Evolutionary conservation across 352 stramenopile species (phyloP).

Genomic region (Phytopythium sindhum): DNA sequence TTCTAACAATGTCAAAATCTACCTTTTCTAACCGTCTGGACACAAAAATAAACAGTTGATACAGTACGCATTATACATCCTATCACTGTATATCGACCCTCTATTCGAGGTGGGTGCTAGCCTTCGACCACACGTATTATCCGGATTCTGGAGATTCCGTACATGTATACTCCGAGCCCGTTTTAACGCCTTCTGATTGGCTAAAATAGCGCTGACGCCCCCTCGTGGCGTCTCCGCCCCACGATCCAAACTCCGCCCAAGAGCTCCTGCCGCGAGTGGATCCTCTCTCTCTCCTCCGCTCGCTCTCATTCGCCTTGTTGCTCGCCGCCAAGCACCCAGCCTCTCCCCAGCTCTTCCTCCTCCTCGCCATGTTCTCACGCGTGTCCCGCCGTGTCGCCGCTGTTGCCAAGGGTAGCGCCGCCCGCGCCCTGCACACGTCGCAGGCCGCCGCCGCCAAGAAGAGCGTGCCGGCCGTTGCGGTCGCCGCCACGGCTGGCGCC

Average conservation of each 20-base stretch:
- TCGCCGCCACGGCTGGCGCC: slow-evolving; percentile 35
- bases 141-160: too few relatives aligned
- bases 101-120: too few relatives aligned
- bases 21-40: too few relatives aligned
- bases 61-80: too few relatives aligned
- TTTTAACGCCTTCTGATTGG: slow-evolving; percentile 17
- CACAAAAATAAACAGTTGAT: too few relatives aligned
- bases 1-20: too few relatives aligned
- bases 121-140: too few relatives aligned
- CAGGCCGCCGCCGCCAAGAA: slow-evolving; percentile 34
- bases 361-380: slow-evolving; percentile 59
- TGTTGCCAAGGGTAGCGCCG: slow-evolving; percentile 54
- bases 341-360: slow-evolving; percentile 2
- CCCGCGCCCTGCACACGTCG: slow-evolving; percentile 52
- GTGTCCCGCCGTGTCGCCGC: slow-evolving; percentile 60
- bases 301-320: slow-evolving; percentile 30
- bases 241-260: slow-evolving; percentile 4
- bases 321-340: slow-evolving; percentile 24
- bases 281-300: slow-evolving; percentile 4
- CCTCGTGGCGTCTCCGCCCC: slow-evolving; percentile 10
- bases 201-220: slow-evolving; percentile 16
- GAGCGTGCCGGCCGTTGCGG: slow-evolving; percentile 23
- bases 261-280: neutral
- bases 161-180: neutral
- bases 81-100: too few relatives aligned